These are phyloP conservation scores for Alternaria sp. DNA, from an alignment of 2,329 filamentous ascomycete species.

Conservation along the genomic window DNA sequence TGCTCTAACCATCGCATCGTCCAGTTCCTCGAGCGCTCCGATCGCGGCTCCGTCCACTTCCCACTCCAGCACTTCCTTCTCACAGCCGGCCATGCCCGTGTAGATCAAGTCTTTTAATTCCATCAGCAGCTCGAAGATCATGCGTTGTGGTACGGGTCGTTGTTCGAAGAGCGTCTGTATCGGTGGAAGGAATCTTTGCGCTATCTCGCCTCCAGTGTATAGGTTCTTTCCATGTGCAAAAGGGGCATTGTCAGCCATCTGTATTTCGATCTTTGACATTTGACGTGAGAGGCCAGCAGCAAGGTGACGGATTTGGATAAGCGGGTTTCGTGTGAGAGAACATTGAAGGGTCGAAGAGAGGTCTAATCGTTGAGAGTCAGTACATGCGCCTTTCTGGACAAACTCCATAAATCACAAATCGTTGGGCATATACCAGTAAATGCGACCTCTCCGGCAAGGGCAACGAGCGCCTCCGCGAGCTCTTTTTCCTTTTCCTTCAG, in stretches of 20 bases:
- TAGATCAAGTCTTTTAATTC: conserved; percentile 47
- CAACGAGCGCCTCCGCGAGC: conserved; percentile 46
- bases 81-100: conserved; percentile 37
- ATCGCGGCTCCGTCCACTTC: conserved; percentile 36
- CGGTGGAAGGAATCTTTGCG: conserved; percentile 42
- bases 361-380: conserved; percentile 28
- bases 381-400: neutral
- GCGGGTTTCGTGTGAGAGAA: conserved; percentile 44
- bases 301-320: conserved; percentile 47
- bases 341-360: conserved; percentile 41
- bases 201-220: conserved; percentile 45
- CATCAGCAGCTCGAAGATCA: conserved; percentile 49
- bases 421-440: conserved; percentile 37
- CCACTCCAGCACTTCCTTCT: conserved; percentile 42
- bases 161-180: conserved; percentile 46
- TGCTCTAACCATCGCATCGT: conserved; percentile 37
- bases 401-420: neutral
- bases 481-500: conserved; percentile 46
- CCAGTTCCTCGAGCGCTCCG: conserved; percentile 41
- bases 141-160: conserved; percentile 41
- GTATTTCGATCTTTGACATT: conserved; percentile 46
- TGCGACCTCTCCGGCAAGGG: conserved; percentile 45
- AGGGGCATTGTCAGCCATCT: conserved; percentile 48
- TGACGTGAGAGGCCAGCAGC: conserved; percentile 47
- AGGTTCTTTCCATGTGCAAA: conserved; percentile 45